These are phyloP conservation scores for grape (Vitis vinifera) DNA, from an alignment of 164 flowering plant genomes.

Conservation along the genomic window ASM3070453v1 NC_081821.1:6022001-6022500, in stretches of 20 bases:
- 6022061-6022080: too few species aligned
- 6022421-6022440: conserved; percentile 88
- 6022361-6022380: too few species aligned
- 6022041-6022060: conserved; percentile 6
- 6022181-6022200: too few species aligned
- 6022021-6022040: conserved; percentile 88
- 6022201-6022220: conserved; percentile 21
- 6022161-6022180: too few species aligned
- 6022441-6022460: conserved; percentile 83
- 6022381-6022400: neutral
- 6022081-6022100: too few species aligned
- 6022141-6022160: too few species aligned
- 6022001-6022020: conserved; percentile 79
- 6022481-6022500: conserved; percentile 93
- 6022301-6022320: conserved; percentile 65
- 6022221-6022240: conserved; percentile 98
- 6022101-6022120: too few species aligned
- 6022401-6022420: conserved; percentile 92
- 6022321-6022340: conserved; percentile 75
- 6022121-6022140: too few species aligned
- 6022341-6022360: too few species aligned
- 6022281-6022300: conserved; percentile 81
- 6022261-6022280: conserved; percentile 94
- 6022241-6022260: conserved; percentile 95
- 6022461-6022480: conserved; percentile 96